A percentile compares a stretch with the other conserved stretches of the same genome.
Evolutionary conservation across 177 flowering plant genomes (phyloP).

Genomic region (Vitis hybrid): DNA sequence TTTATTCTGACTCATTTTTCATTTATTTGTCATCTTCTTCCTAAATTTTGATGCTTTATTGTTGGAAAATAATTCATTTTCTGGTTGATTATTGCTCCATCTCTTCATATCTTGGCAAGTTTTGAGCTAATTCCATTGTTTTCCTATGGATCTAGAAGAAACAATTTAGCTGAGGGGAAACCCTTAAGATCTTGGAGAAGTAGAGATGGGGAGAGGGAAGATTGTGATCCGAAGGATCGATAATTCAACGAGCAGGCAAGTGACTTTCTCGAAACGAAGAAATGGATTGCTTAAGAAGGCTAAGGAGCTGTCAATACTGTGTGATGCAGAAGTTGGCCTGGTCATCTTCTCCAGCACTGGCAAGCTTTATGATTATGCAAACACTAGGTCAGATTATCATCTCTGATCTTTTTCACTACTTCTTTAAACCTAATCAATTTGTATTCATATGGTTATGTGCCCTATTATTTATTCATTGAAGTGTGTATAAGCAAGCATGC

Average conservation of each 20-base stretch:
- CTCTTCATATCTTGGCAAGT: too few species aligned
- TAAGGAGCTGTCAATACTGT: slow-evolving; percentile 54
- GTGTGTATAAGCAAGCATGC: too few species aligned
- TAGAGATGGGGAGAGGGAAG: slow-evolving; percentile 64
- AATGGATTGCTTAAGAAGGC: slow-evolving; percentile 63
- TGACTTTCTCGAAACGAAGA: slow-evolving; percentile 60
- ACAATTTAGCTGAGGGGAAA: not conserved
- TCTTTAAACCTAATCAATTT: too few species aligned
- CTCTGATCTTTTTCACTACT: not conserved
- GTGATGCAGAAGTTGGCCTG: slow-evolving; percentile 64
- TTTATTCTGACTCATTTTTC: too few species aligned
- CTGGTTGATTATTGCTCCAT: too few species aligned
- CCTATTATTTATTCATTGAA: too few species aligned
- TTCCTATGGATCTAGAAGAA: not conserved
- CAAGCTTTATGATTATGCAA: slow-evolving; percentile 59
- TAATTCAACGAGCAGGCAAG: slow-evolving; percentile 57
- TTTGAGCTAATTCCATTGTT: not conserved
- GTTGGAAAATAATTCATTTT: too few species aligned
- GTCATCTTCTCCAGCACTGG: slow-evolving; percentile 64
- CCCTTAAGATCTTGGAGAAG: too few species aligned
- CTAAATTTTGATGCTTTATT: too few species aligned
- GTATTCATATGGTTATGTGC: too few species aligned
- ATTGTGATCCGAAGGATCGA: slow-evolving; percentile 60
- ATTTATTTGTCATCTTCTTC: too few species aligned
- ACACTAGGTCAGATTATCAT: slow-evolving; percentile 36